Evolutionary conservation across 2,329 filamentous ascomycete genomes (phyloP), one percentile per base, ranked within the genome.

Genomic region (Cladophialophora immunda): DNA sequence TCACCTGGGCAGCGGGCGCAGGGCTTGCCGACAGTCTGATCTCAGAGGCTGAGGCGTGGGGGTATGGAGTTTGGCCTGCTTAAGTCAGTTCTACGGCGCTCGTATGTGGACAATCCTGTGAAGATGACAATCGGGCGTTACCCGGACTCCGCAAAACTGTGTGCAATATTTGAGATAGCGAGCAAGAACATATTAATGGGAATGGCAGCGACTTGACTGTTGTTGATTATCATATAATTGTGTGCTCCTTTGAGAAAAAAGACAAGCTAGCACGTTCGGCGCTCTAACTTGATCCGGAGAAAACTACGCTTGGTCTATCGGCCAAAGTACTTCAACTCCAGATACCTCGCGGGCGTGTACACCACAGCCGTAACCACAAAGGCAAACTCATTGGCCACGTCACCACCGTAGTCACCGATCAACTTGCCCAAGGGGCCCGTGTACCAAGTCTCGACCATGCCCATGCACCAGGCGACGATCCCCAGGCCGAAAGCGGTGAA

Each of bases 381-480:
- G 0, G 83, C 79, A 52, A 88, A 77, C 78, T 87, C 79, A 69
- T 85, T 86, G 9, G 83, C 84, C 57, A 85, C 76, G 73, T 85
- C 83, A 9, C 82, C 83, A 19, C 81, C 82, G n/a, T 70, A 69
- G 0, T 76, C 74, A 4, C 82, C 82, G 66, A 85, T 84, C 68
- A 77, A 73, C 47, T 72, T 75, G 0, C 80, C 83, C 58, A 85
- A 69, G 1, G 78, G 77, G 0, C 84, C 85, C 25, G 84, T 76
- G 32, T 63, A 70, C 82, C 83, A 87, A 0, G 84, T 86, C 76
- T 87, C 82, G 55, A 81, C 81, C 86, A 89, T 89, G 1, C 86
- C 87, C 73, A 88, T 78, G 25, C 86, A 78, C 78, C 84, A 86
- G 22, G 81, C 83, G 7, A 77, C 80, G 7, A 82, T 75, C 1